Evolutionary conservation across 495 filamentous ascomycete genomes (phyloP).

Genomic region (Penicillium canescens): DNA sequence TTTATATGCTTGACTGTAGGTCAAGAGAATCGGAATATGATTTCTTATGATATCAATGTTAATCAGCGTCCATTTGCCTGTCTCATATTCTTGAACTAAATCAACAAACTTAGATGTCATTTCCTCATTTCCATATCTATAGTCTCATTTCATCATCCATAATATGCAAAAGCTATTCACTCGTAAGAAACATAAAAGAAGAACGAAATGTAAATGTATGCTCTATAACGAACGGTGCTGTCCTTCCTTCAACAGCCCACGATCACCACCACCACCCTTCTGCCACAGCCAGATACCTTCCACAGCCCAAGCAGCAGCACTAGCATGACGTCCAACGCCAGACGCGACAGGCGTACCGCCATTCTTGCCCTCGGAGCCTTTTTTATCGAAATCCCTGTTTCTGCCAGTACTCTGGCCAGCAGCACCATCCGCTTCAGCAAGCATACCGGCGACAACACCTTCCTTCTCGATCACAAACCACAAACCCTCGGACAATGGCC

Average conservation of each 20-base stretch:
- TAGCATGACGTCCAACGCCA: conserved; percentile 53
- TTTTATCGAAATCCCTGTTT: conserved; percentile 14
- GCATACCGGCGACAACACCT: conserved; percentile 69
- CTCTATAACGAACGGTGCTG: conserved; percentile 32
- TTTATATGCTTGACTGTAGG: neutral
- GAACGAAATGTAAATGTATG: neutral
- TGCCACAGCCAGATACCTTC: conserved; percentile 93
- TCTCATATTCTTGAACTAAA: too few relatives aligned
- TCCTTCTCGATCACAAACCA: conserved; percentile 80
- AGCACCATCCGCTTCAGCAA: conserved; percentile 61
- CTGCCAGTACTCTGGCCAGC: conserved; percentile 9
- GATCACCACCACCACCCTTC: conserved; percentile 67
- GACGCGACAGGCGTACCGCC: conserved; percentile 18
- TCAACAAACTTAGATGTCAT: too few relatives aligned
- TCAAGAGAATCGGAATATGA: too few relatives aligned
- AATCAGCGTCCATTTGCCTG: too few relatives aligned
- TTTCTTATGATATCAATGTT: too few relatives aligned
- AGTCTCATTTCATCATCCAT: too few relatives aligned
- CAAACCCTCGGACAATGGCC: conserved; percentile 60
- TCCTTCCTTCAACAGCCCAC: conserved; percentile 40
- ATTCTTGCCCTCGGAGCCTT: conserved; percentile 10
- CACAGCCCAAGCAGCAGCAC: conserved; percentile 76
- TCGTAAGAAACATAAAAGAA: neutral
- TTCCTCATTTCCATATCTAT: too few relatives aligned
- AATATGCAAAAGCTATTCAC: too few relatives aligned